Percentiles rank a stretch among this genome's conserved stretches.
Evolutionary conservation across 2,329 filamentous ascomycete genomes (phyloP).

Genomic region (Talaromyces funiculosus): DNA sequence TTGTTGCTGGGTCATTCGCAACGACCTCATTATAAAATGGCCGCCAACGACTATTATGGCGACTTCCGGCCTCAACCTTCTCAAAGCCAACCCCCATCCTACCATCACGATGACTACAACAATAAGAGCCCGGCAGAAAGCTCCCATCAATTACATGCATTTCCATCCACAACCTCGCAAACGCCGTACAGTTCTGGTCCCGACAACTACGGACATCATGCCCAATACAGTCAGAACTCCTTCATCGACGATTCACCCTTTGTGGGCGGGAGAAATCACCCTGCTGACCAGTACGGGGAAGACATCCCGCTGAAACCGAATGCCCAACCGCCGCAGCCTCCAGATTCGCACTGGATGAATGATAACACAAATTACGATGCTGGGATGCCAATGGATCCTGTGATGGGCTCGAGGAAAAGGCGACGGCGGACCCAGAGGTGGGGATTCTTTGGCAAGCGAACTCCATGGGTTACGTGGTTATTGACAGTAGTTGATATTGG

Average conservation of each 20-base stretch:
- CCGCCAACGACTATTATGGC: constrained; percentile 62
- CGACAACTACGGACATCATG: constrained; percentile 33
- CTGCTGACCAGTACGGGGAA: constrained; percentile 35
- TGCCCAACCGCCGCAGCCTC: constrained; percentile 26
- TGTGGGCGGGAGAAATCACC: constrained; percentile 27
- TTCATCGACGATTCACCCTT: constrained; percentile 29
- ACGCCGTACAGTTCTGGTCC: constrained; percentile 43
- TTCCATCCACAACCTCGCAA: constrained; percentile 14
- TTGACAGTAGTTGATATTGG: constrained; percentile 70
- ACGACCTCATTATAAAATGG: constrained; percentile 44
- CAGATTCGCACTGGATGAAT: constrained; percentile 35
- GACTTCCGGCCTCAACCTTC: constrained; percentile 30
- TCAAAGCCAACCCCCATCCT: constrained; percentile 23
- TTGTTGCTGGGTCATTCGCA: not conserved
- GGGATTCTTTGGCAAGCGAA: constrained; percentile 50
- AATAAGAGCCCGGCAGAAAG: constrained; percentile 17
- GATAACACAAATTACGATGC: constrained; percentile 44
- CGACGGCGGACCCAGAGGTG: constrained; percentile 17
- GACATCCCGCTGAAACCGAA: constrained; percentile 38
- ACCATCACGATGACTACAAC: constrained; percentile 29
- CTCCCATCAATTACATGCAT: constrained; percentile 1
- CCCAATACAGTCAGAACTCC: constrained; percentile 34
- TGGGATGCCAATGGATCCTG: constrained; percentile 20
- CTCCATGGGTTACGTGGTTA: constrained; percentile 76
- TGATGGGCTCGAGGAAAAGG: constrained; percentile 16